Percentiles rank a stretch among this genome's conserved stretches.
These are phyloP conservation scores for Wickerhamiella vanderwaltii DNA, from an alignment of 805 yeast species.

Conservation along the genomic window DNA sequence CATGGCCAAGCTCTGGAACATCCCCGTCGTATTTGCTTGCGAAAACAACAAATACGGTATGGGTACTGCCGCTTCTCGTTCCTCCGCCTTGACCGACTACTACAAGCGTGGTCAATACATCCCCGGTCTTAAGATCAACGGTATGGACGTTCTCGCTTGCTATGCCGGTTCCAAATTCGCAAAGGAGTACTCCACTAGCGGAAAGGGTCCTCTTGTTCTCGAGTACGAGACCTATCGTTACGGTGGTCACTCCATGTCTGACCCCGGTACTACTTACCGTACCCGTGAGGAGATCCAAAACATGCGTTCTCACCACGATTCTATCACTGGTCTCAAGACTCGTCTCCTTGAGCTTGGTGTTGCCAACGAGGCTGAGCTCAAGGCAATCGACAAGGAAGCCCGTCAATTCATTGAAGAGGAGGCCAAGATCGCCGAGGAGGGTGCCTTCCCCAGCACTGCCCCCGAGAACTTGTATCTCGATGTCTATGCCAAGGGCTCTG, in stretches of 20 bases:
- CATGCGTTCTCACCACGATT: constrained; percentile 97
- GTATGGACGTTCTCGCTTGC: constrained; percentile 94
- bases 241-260: constrained; percentile 99
- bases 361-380: constrained; percentile 90
- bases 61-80: constrained; percentile 97
- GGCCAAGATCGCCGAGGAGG: constrained; percentile 82
- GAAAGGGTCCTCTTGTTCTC: constrained; percentile 90
- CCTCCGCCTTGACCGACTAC: constrained; percentile 92
- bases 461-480: constrained; percentile 92
- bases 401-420: constrained; percentile 93
- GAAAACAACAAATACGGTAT: constrained; percentile 99
- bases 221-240: constrained; percentile 98
- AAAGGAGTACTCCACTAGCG: constrained; percentile 85
- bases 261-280: constrained; percentile 99
- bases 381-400: constrained; percentile 88
- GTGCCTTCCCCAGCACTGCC: constrained; percentile 92
- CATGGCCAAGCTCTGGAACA: constrained; percentile 98
- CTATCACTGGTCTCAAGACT: constrained; percentile 90
- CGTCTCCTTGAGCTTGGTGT: constrained; percentile 69
- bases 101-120: constrained; percentile 99
- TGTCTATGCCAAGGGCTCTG: constrained; percentile 90
- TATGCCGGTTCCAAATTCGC: constrained; percentile 96
- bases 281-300: constrained; percentile 99
- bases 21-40: constrained; percentile 90
- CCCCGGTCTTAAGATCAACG: constrained; percentile 96